A percentile compares a stretch with the other conserved stretches of the same genome.
Evolutionary conservation across 202 grass and related monocot genomes (phyloP).

Genomic region (Panicum hallii): DNA sequence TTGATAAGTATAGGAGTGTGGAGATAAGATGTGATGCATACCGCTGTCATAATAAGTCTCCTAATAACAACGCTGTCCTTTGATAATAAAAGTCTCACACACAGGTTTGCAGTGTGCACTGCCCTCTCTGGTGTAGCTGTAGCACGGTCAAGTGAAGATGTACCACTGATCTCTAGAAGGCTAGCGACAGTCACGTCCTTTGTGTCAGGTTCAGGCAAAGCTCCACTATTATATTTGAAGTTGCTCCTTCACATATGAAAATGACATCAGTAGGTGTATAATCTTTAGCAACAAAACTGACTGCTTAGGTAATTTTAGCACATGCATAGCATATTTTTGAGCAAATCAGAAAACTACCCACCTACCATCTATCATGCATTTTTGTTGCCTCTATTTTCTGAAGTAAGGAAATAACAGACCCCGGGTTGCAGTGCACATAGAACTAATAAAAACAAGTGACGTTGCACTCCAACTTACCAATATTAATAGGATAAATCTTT

Average conservation of each 20-base stretch:
- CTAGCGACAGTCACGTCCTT: slow-evolving; percentile 40
- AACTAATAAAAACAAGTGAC: background rate
- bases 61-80: slow-evolving; percentile 74
- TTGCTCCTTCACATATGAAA: slow-evolving; percentile 45
- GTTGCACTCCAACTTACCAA: background rate
- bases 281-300: slow-evolving; percentile 2
- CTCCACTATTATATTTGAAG: slow-evolving; percentile 44
- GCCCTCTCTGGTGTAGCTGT: slow-evolving; percentile 48
- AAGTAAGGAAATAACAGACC: background rate
- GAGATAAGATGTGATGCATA: slow-evolving; percentile 44
- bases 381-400: background rate
- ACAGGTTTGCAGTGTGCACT: slow-evolving; percentile 63
- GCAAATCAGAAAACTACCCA: slow-evolving; percentile 18
- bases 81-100: slow-evolving; percentile 72
- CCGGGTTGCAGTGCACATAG: background rate
- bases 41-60: slow-evolving; percentile 84
- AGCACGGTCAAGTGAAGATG: slow-evolving; percentile 35
- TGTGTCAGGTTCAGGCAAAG: slow-evolving; percentile 43
- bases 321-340: background rate
- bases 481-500: background rate
- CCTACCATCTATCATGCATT: slow-evolving; percentile 15
- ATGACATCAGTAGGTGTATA: background rate
- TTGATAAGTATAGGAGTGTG: background rate
- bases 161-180: slow-evolving; percentile 47
- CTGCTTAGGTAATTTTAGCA: background rate